Evolutionary conservation across 2,329 filamentous ascomycete species (phyloP).

Genomic region (Fusarium tuaranense): DNA sequence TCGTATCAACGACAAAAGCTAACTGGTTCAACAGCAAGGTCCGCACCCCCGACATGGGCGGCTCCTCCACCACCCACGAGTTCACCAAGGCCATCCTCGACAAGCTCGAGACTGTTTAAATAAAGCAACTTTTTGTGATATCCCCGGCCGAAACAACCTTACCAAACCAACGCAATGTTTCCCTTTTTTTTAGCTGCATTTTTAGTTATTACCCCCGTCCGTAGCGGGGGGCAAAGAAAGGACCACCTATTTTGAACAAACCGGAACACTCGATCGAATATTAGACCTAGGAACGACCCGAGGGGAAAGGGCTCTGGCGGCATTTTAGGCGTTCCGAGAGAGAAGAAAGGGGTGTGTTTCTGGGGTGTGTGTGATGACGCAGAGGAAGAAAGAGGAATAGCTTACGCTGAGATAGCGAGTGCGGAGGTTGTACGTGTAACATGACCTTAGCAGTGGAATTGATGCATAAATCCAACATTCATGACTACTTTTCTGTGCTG

Average conservation of each 20-base stretch:
- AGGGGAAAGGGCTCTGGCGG: conserved; percentile 26
- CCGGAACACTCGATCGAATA: conserved; percentile 35
- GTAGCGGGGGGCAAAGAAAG: conserved; percentile 12
- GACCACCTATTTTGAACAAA: conserved; percentile 8
- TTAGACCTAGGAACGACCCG: conserved; percentile 33
- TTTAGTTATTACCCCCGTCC: conserved; percentile 23
- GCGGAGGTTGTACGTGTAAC: conserved; percentile 43
- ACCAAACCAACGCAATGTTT: conserved; percentile 24
- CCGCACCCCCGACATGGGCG: conserved; percentile 97
- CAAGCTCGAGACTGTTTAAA: conserved; percentile 88
- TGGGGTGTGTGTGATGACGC: conserved; percentile 18
- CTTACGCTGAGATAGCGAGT: conserved; percentile 9
- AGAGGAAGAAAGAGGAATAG: conserved; percentile 22
- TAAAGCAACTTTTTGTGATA: conserved; percentile 40
- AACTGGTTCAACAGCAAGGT: conserved; percentile 72
- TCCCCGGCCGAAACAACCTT: conserved; percentile 27
- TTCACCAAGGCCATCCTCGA: conserved; percentile 95
- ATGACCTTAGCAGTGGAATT: conserved; percentile 44
- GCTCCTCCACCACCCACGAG: conserved; percentile 87
- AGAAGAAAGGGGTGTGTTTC: conserved; percentile 13
- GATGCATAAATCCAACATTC: conserved; percentile 32
- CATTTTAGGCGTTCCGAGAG: conserved; percentile 36
- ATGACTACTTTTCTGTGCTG: background rate
- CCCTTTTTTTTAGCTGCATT: conserved; percentile 19
- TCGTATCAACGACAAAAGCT: conserved; percentile 45